Percentiles rank a stretch among this genome's conserved stretches.
Conservation (phyloP, 495 filamentous ascomycete species). For the Lasiosphaeria miniovina region DNA sequence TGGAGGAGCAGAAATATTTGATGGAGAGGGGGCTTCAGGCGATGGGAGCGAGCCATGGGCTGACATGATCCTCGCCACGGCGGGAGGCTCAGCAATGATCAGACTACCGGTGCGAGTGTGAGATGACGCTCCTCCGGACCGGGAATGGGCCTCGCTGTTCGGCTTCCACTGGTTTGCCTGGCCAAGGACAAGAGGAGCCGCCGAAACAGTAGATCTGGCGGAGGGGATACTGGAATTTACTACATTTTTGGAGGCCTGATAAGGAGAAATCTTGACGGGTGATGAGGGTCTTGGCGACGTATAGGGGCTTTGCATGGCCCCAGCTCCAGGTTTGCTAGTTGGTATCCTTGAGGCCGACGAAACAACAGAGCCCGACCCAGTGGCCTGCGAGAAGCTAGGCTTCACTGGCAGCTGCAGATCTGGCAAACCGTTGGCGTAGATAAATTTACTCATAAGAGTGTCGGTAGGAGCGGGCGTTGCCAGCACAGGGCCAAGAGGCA, state of each 20-base stretch:
- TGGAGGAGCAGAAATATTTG: conserved; percentile 8
- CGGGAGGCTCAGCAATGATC: conserved; percentile 26
- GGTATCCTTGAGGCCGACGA: conserved; percentile 40
- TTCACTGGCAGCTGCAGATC: conserved; percentile 32
- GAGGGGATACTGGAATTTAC: conserved; percentile 15
- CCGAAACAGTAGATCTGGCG: conserved; percentile 17
- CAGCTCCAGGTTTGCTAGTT: conserved; percentile 25
- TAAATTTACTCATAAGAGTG: conserved; percentile 58
- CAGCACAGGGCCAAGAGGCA: conserved; percentile 34
- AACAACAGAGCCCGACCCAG: conserved; percentile 38
- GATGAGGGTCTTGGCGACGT: conserved; percentile 39
- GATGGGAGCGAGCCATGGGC: conserved; percentile 22
- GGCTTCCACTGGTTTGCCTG: conserved; percentile 12
- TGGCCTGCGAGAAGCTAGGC: conserved; percentile 26
- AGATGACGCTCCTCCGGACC: conserved; percentile 10
- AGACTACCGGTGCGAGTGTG: conserved; percentile 26
- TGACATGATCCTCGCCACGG: conserved; percentile 21
- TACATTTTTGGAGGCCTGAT: conserved; percentile 22
- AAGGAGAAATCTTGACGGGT: conserved; percentile 39
- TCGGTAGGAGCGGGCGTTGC: conserved; percentile 33
- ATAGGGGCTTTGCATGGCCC: conserved; percentile 21
- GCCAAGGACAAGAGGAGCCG: conserved; percentile 1
- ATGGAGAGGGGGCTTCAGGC: conserved; percentile 24
- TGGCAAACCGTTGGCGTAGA: conserved; percentile 65
- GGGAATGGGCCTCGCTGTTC: conserved; percentile 7